These are phyloP conservation scores for Pyrus bretschneideri DNA, from an alignment of 306 rosid species.

Conservation along the genomic window DNA sequence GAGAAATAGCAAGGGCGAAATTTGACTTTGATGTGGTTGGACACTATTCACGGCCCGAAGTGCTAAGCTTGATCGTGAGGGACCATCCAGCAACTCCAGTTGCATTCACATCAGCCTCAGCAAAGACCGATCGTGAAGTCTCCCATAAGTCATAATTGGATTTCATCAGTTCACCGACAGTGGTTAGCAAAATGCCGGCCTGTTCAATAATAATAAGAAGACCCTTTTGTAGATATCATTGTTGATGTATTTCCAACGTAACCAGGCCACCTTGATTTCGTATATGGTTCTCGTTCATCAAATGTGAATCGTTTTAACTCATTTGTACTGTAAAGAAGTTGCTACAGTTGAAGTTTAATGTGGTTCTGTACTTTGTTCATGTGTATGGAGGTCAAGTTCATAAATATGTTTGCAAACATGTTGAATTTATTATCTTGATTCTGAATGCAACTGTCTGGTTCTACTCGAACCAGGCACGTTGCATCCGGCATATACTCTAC, in stretches of 20 bases:
- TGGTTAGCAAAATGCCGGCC: constrained; percentile 11
- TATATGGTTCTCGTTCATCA: neutral
- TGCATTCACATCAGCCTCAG: constrained; percentile 54
- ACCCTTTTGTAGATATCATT: neutral
- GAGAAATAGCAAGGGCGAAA: constrained; percentile 76
- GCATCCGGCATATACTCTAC: neutral
- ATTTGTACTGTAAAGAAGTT: neutral
- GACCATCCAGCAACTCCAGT: constrained; percentile 72
- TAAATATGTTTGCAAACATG: neutral
- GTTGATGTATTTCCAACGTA: neutral
- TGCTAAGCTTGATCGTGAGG: constrained; percentile 67
- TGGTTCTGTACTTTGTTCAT: neutral
- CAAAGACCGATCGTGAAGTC: constrained; percentile 29
- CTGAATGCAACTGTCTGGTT: neutral
- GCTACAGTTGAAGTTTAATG: neutral
- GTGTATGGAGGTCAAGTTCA: neutral
- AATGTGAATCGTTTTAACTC: neutral
- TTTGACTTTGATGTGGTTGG: constrained; percentile 91
- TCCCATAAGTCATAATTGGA: constrained; percentile 21
- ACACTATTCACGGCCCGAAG: constrained; percentile 86
- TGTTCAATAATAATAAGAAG: constrained; percentile 8
- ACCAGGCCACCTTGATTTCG: neutral
- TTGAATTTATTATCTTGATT: neutral
- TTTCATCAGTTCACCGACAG: constrained; percentile 8
- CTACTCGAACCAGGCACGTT: neutral